Evolutionary conservation across 148 eudicot genomes (phyloP).

Genomic region (Vaccinium darrowii): DNA sequence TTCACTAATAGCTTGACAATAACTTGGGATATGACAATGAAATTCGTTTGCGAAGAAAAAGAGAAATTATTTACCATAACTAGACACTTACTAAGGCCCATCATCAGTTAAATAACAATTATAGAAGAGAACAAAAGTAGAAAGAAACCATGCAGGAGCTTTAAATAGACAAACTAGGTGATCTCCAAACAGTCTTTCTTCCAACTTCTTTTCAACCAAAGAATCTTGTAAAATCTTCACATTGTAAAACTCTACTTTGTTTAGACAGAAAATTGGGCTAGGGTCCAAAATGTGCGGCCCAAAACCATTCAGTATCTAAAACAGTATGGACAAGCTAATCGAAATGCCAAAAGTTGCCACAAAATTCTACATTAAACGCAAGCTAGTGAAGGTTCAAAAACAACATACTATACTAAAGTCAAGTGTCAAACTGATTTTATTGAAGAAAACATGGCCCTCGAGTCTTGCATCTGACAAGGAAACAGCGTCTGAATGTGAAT

Average conservation of each 20-base stretch:
- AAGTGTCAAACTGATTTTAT: background rate
- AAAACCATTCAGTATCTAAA: background rate
- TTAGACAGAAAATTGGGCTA: background rate
- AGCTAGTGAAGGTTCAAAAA: background rate
- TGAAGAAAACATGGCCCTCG: background rate
- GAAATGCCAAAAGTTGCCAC: conserved; percentile 6
- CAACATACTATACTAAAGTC: background rate
- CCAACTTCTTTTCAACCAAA: background rate
- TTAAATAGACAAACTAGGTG: background rate
- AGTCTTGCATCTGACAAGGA: background rate
- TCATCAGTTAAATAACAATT: background rate
- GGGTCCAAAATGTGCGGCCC: background rate
- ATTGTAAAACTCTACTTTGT: background rate
- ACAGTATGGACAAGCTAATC: background rate
- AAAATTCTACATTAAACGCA: background rate
- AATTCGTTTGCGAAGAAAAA: background rate
- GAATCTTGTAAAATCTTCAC: background rate
- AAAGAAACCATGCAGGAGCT: background rate
- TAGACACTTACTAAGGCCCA: background rate
- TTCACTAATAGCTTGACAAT: background rate
- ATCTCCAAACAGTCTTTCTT: background rate
- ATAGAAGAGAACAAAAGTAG: background rate
- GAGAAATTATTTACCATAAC: background rate
- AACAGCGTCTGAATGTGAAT: background rate
- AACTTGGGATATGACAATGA: background rate